Evolutionary conservation across 2,329 filamentous ascomycete genomes (phyloP).

Genomic region (Herpotrichia juniperi): DNA sequence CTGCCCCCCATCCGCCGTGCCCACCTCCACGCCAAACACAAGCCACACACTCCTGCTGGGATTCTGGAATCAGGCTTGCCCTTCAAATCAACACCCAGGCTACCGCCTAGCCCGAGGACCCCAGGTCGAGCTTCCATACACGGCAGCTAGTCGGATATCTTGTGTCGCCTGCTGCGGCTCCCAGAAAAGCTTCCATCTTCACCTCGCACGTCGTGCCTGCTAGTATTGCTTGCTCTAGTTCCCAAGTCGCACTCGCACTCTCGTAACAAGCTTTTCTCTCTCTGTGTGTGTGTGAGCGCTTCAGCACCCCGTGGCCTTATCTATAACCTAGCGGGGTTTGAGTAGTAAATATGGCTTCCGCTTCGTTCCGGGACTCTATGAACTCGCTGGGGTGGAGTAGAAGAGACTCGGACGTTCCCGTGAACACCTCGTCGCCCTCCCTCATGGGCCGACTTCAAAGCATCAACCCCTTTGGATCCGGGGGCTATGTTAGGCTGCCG

Average conservation of each 20-base stretch:
- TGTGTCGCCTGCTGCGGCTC: slow-evolving; percentile 47
- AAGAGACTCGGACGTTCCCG: slow-evolving; percentile 76
- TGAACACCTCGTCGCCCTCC: slow-evolving; percentile 74
- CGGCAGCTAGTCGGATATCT: slow-evolving; percentile 30
- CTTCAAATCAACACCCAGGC: slow-evolving; percentile 2
- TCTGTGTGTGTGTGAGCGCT: slow-evolving; percentile 11
- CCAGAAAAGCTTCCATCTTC: slow-evolving; percentile 33
- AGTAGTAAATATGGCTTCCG: slow-evolving; percentile 72
- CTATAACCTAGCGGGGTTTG: slow-evolving; percentile 11
- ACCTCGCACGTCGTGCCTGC: slow-evolving; percentile 16
- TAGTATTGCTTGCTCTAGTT: slow-evolving; percentile 16
- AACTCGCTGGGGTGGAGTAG: slow-evolving; percentile 95
- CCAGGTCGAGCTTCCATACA: slow-evolving; percentile 12
- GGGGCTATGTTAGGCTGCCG: slow-evolving; percentile 89
- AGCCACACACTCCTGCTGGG: slow-evolving; percentile 17
- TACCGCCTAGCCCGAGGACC: slow-evolving; percentile 8
- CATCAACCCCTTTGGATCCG: slow-evolving; percentile 83
- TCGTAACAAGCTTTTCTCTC: slow-evolving; percentile 21
- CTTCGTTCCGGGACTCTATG: slow-evolving; percentile 91
- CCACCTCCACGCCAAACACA: slow-evolving; percentile 19
- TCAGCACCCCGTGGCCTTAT: slow-evolving; percentile 27
- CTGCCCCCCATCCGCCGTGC: slow-evolving; percentile 17
- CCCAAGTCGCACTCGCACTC: slow-evolving; percentile 12
- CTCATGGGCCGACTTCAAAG: slow-evolving; percentile 82
- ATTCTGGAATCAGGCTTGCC: background rate